These are phyloP conservation scores for Zasmidium citrigriseum DNA, from an alignment of 2,329 filamentous ascomycete species.

Conservation along the genomic window DNA sequence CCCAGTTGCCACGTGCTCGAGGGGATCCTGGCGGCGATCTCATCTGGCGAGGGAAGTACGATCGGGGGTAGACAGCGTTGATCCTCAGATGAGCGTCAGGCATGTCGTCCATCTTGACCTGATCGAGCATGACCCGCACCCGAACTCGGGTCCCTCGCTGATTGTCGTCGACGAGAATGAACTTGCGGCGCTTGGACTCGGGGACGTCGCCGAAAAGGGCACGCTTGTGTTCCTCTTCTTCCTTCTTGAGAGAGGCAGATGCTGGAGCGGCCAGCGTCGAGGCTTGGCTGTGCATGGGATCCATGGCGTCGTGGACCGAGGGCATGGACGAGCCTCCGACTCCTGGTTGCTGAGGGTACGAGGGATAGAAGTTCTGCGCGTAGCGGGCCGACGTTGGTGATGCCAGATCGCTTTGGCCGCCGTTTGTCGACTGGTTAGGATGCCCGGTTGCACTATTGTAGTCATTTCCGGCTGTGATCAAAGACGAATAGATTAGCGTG, in stretches of 20 bases:
- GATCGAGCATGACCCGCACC: conserved; percentile 89
- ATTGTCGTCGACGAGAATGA: conserved; percentile 91
- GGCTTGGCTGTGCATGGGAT: conserved; percentile 39
- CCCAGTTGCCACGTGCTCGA: conserved; percentile 73
- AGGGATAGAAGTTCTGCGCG: conserved; percentile 73
- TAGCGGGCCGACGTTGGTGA: conserved; percentile 69
- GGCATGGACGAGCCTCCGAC: conserved; percentile 62
- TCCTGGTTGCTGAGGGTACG: conserved; percentile 63
- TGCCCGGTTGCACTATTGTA: conserved; percentile 62
- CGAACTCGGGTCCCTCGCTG: conserved; percentile 79
- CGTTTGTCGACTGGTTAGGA: conserved; percentile 64
- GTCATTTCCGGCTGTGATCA: conserved; percentile 57
- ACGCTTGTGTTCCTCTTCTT: conserved; percentile 61
- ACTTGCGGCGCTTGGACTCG: conserved; percentile 89
- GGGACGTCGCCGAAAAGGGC: conserved; percentile 85
- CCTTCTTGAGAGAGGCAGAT: conserved; percentile 42
- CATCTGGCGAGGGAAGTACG: conserved; percentile 93
- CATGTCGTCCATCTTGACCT: conserved; percentile 92
- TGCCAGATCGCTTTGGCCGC: conserved; percentile 46
- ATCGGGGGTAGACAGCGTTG: conserved; percentile 86
- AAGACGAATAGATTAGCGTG: conserved; percentile 46
- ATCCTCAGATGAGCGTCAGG: conserved; percentile 91
- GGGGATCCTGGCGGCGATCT: conserved; percentile 78
- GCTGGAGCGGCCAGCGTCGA: conserved; percentile 38
- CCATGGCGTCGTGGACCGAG: conserved; percentile 62